These are phyloP conservation scores for Microdochium paspali DNA, from an alignment of 2,329 filamentous ascomycete genomes.

Conservation along the genomic window DNA sequence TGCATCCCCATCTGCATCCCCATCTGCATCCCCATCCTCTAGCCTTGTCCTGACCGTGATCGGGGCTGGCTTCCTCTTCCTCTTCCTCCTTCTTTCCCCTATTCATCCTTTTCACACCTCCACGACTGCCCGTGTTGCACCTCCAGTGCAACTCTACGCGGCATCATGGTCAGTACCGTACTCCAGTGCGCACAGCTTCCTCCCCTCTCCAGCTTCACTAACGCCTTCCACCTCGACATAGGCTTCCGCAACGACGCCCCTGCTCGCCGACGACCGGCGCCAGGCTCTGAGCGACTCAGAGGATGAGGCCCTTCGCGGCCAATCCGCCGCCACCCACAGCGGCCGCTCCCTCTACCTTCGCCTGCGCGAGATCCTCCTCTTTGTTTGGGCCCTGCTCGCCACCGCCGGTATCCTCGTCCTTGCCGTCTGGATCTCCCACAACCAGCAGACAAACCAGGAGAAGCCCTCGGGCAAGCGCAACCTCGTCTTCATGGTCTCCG, in stretches of 20 bases:
- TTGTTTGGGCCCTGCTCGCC: constrained; percentile 74
- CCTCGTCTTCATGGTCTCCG: constrained; percentile 97
- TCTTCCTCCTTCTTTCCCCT: neutral
- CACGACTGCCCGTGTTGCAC: neutral
- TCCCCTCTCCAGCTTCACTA: neutral
- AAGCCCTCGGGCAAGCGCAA: constrained; percentile 65
- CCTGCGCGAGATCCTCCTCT: constrained; percentile 63
- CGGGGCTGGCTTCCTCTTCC: neutral
- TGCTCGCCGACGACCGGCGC: constrained; percentile 17
- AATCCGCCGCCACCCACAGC: constrained; percentile 12
- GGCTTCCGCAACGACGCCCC: constrained; percentile 18
- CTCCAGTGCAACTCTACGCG: neutral
- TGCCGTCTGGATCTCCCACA: constrained; percentile 69
- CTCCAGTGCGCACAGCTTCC: neutral
- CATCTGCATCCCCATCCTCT: neutral
- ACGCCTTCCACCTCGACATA: constrained; percentile 3
- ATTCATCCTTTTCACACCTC: neutral
- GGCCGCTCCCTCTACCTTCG: constrained; percentile 25
- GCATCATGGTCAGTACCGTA: neutral
- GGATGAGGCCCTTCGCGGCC: constrained; percentile 24
- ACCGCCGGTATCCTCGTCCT: constrained; percentile 72
- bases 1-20: neutral
- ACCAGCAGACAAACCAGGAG: constrained; percentile 35
- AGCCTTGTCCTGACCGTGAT: too few species aligned
- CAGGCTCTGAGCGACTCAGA: constrained; percentile 15